These are phyloP conservation scores for Annulohypoxylon truncatum DNA, from an alignment of 2,329 filamentous ascomycete genomes.

Conservation along the genomic window DNA sequence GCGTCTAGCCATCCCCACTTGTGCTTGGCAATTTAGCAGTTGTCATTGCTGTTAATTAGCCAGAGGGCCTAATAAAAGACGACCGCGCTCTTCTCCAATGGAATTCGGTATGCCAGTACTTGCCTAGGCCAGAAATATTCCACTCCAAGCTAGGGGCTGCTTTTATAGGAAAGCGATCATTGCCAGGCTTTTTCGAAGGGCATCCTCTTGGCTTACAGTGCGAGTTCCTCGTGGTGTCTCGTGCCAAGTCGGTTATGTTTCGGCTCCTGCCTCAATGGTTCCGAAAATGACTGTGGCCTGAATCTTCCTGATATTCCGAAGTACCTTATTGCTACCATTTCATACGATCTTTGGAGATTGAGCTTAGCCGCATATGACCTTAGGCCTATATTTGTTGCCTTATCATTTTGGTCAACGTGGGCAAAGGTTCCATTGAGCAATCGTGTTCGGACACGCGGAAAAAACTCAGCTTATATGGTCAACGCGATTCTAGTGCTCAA, in stretches of 20 bases:
- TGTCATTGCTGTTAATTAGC: constrained; percentile 21
- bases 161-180: not conserved
- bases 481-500: not conserved
- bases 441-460: not conserved
- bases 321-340: not conserved
- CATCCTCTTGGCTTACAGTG: not conserved
- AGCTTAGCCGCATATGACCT: not conserved
- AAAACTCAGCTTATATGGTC: not conserved
- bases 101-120: not conserved
- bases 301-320: not conserved
- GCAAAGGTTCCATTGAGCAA: not conserved
- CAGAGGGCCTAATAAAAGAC: constrained; percentile 18
- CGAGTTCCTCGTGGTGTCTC: not conserved
- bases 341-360: not conserved
- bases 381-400: not conserved
- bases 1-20: not conserved
- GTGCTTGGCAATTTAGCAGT: constrained; percentile 26
- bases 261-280: not conserved
- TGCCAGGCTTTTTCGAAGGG: not conserved
- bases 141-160: too few relatives aligned
- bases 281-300: not conserved
- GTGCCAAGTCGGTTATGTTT: not conserved
- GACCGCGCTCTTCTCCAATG: not conserved
- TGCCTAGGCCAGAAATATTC: not conserved
- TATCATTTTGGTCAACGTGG: not conserved